A percentile compares a stretch with the other conserved stretches of the same genome.
These are phyloP conservation scores for Blastobotrys buckinghamii DNA, from an alignment of 1,139 yeast genomes.

Conservation along the genomic window DNA sequence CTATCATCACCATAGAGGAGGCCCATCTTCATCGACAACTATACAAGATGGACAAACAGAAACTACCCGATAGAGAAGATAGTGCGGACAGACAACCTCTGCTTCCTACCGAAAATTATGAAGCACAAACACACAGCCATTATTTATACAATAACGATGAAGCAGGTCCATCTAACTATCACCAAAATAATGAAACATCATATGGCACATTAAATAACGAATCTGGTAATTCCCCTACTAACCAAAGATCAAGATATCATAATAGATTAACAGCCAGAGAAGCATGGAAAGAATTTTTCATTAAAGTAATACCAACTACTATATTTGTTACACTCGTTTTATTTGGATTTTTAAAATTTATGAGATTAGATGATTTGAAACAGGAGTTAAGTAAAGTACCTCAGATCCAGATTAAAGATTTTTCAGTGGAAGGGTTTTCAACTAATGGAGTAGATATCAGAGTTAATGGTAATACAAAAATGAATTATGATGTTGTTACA, in stretches of 20 bases:
- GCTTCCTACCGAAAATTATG: neutral
- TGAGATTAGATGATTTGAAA: constrained; percentile 16
- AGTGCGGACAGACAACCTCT: neutral
- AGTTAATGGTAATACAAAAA: constrained; percentile 15
- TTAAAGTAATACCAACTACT: constrained; percentile 1
- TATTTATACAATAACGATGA: neutral
- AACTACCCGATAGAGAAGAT: neutral
- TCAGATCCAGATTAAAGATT: constrained; percentile 13
- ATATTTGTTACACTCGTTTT: neutral
- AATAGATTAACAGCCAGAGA: neutral
- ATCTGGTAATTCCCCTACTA: neutral
- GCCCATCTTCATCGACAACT: too few relatives aligned
- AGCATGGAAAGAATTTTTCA: neutral
- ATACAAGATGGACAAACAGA: neutral
- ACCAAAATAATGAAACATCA: neutral
- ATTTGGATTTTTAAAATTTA: neutral
- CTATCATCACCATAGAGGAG: too few relatives aligned
- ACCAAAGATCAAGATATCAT: neutral
- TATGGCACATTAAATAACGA: neutral
- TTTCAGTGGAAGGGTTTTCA: constrained; percentile 16
- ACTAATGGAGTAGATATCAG: constrained; percentile 18
- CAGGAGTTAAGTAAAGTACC: constrained; percentile 21
- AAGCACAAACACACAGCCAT: neutral
- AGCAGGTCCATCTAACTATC: constrained; percentile 6
- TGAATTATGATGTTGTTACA: constrained; percentile 16